Evolutionary conservation across 1,284 basidiomycete species (phyloP).

Genomic region (Sanghuangporus baumii): DNA sequence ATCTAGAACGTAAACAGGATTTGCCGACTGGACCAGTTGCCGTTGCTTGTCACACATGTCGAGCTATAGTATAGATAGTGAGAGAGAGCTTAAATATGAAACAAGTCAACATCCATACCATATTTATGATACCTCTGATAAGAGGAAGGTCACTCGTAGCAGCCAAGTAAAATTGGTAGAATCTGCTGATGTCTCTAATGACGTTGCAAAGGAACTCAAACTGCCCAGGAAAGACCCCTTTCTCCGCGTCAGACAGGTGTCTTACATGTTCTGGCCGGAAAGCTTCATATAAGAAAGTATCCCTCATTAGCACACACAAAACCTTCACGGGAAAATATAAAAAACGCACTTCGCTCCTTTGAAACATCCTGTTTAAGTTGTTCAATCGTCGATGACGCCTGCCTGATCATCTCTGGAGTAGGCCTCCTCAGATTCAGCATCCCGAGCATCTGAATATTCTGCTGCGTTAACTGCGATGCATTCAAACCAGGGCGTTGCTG

Average conservation of each 20-base stretch:
- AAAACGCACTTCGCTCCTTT: neutral
- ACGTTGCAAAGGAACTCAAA: constrained; percentile 44
- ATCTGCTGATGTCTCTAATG: constrained; percentile 41
- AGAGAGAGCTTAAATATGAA: constrained; percentile 8
- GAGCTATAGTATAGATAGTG: constrained; percentile 28
- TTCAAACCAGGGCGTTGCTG: neutral
- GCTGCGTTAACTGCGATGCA: neutral
- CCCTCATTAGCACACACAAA: neutral
- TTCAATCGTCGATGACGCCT: neutral
- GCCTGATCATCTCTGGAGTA: neutral
- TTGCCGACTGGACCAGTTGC: constrained; percentile 34
- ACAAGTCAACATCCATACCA: constrained; percentile 37
- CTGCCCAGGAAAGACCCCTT: neutral
- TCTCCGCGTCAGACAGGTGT: constrained; percentile 7
- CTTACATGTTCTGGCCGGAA: neutral
- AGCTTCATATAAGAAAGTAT: neutral
- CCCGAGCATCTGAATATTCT: neutral
- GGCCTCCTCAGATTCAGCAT: neutral
- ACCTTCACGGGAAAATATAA: neutral
- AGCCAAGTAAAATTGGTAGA: constrained; percentile 42
- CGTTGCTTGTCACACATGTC: constrained; percentile 48
- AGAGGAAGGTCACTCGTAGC: constrained; percentile 40
- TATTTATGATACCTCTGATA: constrained; percentile 43
- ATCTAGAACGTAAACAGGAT: constrained; percentile 47
- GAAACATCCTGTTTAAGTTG: neutral